Conservation (phyloP, 345 rosid genomes). For the Psidium friedrichsthalianum region DNA sequence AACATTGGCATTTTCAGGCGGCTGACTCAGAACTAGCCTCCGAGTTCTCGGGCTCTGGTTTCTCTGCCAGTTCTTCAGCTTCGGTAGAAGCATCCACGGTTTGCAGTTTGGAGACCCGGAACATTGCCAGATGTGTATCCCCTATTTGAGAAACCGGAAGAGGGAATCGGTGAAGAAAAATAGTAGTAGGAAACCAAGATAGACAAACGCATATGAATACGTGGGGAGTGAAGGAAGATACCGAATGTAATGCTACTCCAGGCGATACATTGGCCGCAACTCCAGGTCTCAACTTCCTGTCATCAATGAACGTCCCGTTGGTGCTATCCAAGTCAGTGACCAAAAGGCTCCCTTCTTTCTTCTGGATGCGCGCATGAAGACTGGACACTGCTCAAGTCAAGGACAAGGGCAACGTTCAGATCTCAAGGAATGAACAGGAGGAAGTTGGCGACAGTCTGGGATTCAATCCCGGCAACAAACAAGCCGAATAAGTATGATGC, state of each 20-base stretch:
- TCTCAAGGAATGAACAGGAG: not conserved
- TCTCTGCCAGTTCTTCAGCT: conserved; percentile 18
- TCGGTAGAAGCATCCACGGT: conserved; percentile 13
- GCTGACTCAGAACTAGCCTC: not conserved
- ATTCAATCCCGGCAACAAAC: not conserved
- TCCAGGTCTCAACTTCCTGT: conserved; percentile 60
- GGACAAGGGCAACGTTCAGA: not conserved
- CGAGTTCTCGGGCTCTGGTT: conserved; percentile 7
- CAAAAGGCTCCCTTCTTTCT: conserved; percentile 42
- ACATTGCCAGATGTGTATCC: conserved; percentile 67
- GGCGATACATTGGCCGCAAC: conserved; percentile 35
- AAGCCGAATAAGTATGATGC: not conserved
- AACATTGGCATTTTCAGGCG: not conserved
- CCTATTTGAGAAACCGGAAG: conserved; percentile 16
- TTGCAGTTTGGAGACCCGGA: conserved; percentile 53
- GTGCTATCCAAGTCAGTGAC: conserved; percentile 83
- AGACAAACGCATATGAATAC: not conserved
- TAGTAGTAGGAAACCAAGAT: not conserved
- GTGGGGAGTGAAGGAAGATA: conserved; percentile 2
- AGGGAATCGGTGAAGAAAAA: not conserved
- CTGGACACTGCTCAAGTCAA: conserved; percentile 50
- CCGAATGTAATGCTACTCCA: conserved; percentile 59
- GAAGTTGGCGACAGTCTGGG: not conserved
- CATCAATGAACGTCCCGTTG: conserved; percentile 71
- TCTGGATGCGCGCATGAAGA: conserved; percentile 68